These are phyloP conservation scores for Sonneratia caseolaris DNA, from an alignment of 345 rosid species.

Conservation along the genomic window DNA sequence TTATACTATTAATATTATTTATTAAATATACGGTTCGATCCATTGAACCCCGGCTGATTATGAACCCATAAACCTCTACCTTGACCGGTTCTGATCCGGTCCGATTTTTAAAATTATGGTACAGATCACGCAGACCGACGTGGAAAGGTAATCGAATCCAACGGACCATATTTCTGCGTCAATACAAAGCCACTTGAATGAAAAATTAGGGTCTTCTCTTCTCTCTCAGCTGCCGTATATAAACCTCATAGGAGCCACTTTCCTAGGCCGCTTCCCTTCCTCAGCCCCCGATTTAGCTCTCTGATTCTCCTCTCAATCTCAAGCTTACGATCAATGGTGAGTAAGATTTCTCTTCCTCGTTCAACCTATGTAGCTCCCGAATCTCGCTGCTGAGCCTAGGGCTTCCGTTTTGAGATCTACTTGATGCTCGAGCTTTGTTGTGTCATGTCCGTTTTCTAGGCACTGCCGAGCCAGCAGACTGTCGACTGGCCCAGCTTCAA, in stretches of 20 bases:
- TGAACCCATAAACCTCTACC: too few relatives aligned
- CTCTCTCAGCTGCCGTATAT: neutral
- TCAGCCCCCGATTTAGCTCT: neutral
- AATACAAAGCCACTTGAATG: conserved; percentile 3
- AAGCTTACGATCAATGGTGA: conserved; percentile 5
- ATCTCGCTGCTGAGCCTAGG: neutral
- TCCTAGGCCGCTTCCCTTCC: neutral
- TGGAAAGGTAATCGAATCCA: conserved; percentile 2
- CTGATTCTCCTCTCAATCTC: neutral
- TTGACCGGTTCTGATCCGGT: too few relatives aligned
- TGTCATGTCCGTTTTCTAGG: conserved; percentile 6
- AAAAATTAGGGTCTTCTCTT: neutral
- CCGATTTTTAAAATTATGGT: too few relatives aligned
- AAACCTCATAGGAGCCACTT: conserved; percentile 5
- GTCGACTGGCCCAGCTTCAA: conserved; percentile 33
- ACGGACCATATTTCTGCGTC: conserved; percentile 17
- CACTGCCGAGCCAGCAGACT: conserved; percentile 21
- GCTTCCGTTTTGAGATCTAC: neutral
- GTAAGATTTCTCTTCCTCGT: neutral
- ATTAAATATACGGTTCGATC: too few relatives aligned
- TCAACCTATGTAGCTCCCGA: neutral
- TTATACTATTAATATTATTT: too few relatives aligned
- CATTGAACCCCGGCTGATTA: too few relatives aligned
- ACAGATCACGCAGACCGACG: neutral
- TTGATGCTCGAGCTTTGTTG: neutral